Conservation (phyloP, 2,329 filamentous ascomycete species). For the Aspergillus piperis region DNA sequence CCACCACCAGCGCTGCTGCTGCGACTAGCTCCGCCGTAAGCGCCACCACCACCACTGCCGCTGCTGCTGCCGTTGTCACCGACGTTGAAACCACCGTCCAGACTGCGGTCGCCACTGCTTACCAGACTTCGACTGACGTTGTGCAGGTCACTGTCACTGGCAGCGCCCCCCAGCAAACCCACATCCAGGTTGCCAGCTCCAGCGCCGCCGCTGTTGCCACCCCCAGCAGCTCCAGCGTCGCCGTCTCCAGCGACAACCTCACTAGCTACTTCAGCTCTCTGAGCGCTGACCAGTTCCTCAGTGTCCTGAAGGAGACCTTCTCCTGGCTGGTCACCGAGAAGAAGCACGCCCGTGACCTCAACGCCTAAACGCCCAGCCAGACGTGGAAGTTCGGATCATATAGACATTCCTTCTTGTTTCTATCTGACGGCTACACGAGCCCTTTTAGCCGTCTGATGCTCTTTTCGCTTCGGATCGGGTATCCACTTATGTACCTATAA, state of each 20-base stretch:
- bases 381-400: constrained; percentile 9
- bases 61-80: constrained; percentile 13
- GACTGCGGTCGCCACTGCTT: constrained; percentile 24
- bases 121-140: constrained; percentile 25
- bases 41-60: constrained; percentile 15
- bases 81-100: constrained; percentile 19
- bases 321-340: constrained; percentile 37
- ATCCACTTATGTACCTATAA: constrained; percentile 25
- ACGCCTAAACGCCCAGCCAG: constrained; percentile 28
- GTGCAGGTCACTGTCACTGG: constrained; percentile 27
- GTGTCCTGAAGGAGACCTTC: constrained; percentile 30
- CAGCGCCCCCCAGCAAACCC: constrained; percentile 25
- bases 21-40: constrained; percentile 15
- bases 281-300: constrained; percentile 34
- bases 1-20: constrained; percentile 12
- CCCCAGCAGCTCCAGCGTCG: constrained; percentile 15
- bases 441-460: constrained; percentile 12
- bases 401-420: constrained; percentile 15
- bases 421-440: constrained; percentile 7
- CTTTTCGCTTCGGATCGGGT: constrained; percentile 17
- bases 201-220: constrained; percentile 13
- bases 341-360: constrained; percentile 34
- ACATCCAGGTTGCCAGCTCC: constrained; percentile 21
- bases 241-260: constrained; percentile 23
- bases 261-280: constrained; percentile 34